These are phyloP conservation scores for Spathaspora passalidarum DNA, from an alignment of 805 yeast genomes.

Conservation along the genomic window DNA sequence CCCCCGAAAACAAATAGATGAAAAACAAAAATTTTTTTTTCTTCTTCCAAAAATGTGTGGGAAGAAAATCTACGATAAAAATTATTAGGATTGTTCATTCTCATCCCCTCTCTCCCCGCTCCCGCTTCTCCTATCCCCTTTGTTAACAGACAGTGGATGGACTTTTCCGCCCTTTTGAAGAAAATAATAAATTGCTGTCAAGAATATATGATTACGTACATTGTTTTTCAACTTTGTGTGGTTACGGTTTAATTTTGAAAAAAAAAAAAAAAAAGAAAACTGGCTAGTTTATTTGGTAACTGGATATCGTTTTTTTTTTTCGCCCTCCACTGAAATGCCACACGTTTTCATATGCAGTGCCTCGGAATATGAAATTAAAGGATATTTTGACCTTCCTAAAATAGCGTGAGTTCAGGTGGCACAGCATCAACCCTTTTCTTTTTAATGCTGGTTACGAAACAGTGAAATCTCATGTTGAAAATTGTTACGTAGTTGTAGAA, in stretches of 20 bases:
- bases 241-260: not conserved
- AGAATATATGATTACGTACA: not conserved
- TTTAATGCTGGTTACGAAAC: not conserved
- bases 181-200: slow-evolving; percentile 1
- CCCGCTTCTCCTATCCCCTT: not conserved
- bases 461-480: not conserved
- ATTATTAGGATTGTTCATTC: not conserved
- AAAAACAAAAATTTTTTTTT: not conserved
- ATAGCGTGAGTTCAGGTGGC: too few relatives aligned
- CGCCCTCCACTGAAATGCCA: not conserved
- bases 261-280: not conserved
- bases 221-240: not conserved
- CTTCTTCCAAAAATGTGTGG: too few relatives aligned
- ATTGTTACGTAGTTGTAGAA: not conserved
- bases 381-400: not conserved
- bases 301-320: not conserved
- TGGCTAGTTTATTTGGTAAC: not conserved
- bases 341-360: not conserved
- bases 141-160: not conserved
- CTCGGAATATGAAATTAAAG: not conserved
- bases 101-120: slow-evolving; percentile 1
- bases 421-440: too few relatives aligned
- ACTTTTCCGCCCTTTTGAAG: not conserved
- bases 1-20: not conserved
- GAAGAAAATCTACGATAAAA: not conserved